Evolutionary conservation across 805 yeast species (phyloP).

Genomic region (Wickerhamiella azyma): DNA sequence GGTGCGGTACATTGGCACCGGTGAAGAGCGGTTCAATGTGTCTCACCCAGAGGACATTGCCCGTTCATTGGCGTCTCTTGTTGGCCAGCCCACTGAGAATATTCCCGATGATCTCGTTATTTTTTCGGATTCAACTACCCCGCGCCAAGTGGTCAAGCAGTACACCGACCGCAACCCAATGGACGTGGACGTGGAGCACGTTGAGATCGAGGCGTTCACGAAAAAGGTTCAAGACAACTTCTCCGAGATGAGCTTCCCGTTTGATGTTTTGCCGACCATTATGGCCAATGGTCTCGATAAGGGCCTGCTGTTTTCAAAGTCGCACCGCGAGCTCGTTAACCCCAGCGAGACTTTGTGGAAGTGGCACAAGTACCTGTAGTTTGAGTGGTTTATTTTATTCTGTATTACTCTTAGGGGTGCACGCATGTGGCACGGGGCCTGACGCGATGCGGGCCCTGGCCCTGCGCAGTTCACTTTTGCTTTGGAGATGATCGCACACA

Average conservation of each 20-base stretch:
- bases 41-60: background rate
- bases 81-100: background rate
- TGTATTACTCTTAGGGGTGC: no score
- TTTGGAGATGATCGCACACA: no score
- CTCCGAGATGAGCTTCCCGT: background rate
- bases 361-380: background rate
- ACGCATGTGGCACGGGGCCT: no score
- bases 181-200: background rate
- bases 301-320: background rate
- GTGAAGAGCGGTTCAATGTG: background rate
- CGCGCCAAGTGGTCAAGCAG: background rate
- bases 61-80: background rate
- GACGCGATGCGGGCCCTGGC: no score
- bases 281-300: background rate
- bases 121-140: background rate
- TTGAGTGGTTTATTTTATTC: no score
- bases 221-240: background rate
- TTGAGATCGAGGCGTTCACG: background rate
- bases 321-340: slow-evolving; percentile 2
- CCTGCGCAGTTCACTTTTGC: no score
- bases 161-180: background rate
- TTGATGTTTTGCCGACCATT: background rate
- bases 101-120: background rate
- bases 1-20: background rate
- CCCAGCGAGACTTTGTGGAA: slow-evolving; percentile 1